Evolutionary conservation across 805 yeast species (phyloP).

Genomic region (Starmerella ratchasimensis): DNA sequence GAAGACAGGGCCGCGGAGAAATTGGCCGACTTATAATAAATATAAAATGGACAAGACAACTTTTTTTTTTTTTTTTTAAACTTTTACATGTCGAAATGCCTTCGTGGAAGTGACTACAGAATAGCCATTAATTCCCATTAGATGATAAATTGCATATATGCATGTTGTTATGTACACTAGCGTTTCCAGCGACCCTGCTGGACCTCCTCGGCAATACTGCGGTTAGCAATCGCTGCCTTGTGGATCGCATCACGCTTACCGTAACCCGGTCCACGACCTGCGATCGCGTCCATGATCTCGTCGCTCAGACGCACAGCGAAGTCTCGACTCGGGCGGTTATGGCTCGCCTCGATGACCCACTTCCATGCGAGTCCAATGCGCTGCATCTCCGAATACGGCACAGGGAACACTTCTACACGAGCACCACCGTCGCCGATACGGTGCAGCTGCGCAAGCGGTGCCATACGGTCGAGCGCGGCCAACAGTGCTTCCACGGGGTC

Average conservation of each 20-base stretch:
- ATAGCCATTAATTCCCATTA: no score
- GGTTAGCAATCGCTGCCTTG: conserved; percentile 72
- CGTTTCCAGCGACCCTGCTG: conserved; percentile 16
- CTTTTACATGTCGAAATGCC: no score
- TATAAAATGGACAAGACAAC: no score
- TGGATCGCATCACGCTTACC: conserved; percentile 77
- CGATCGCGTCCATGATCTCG: conserved; percentile 63
- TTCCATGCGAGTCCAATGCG: conserved; percentile 73
- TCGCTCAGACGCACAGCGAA: conserved; percentile 83
- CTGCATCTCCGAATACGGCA: conserved; percentile 68
- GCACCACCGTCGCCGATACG: conserved; percentile 77
- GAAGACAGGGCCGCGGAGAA: no score
- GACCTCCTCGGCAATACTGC: conserved; percentile 29
- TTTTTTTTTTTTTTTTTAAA: no score
- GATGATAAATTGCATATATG: no score
- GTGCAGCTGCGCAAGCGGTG: conserved; percentile 69
- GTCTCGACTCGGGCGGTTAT: conserved; percentile 63
- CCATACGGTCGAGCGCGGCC: conserved; percentile 62
- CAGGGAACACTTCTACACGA: conserved; percentile 66
- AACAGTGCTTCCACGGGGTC: conserved; percentile 72
- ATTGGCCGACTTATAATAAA: no score
- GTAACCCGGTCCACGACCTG: conserved; percentile 69
- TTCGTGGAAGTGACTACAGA: no score
- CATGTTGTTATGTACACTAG: conserved; percentile 3
- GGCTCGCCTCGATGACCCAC: conserved; percentile 82